Evolutionary conservation across 2,329 filamentous ascomycete genomes (phyloP).

Genomic region (Fusarium graminum): DNA sequence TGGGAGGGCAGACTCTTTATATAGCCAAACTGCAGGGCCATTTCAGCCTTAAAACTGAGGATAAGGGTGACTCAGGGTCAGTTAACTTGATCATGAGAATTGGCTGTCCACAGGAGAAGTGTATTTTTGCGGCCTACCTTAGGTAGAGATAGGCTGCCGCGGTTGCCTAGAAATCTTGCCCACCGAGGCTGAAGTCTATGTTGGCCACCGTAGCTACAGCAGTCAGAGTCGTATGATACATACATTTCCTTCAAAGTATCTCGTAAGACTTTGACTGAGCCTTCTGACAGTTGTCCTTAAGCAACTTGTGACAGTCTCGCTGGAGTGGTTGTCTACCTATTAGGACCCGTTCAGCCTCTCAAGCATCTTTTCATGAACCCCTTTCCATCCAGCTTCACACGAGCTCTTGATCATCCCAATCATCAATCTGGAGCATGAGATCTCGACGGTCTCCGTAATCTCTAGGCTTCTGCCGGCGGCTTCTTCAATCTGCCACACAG

Average conservation of each 20-base stretch:
- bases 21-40: slow-evolving; percentile 5
- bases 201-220: slow-evolving; percentile 1
- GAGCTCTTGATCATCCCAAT: slow-evolving; percentile 63
- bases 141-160: neutral
- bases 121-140: too few relatives aligned
- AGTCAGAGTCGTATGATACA: neutral
- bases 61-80: neutral
- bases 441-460: slow-evolving; percentile 64
- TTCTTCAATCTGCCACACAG: slow-evolving; percentile 61
- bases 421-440: slow-evolving; percentile 64
- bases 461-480: slow-evolving; percentile 53
- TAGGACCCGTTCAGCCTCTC: slow-evolving; percentile 51
- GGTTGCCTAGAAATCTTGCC: slow-evolving; percentile 17
- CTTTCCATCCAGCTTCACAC: slow-evolving; percentile 64
- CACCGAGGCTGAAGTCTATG: slow-evolving; percentile 10
- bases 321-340: slow-evolving; percentile 18
- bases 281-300: neutral
- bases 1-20: slow-evolving; percentile 12
- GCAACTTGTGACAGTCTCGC: neutral
- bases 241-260: neutral
- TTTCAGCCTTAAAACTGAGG: slow-evolving; percentile 24
- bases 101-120: neutral
- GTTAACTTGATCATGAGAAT: neutral
- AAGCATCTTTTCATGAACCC: slow-evolving; percentile 64
- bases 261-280: neutral